These are phyloP conservation scores for Casuarina cunninghamiana DNA, from an alignment of 306 rosid species.

Conservation along the genomic window DNA sequence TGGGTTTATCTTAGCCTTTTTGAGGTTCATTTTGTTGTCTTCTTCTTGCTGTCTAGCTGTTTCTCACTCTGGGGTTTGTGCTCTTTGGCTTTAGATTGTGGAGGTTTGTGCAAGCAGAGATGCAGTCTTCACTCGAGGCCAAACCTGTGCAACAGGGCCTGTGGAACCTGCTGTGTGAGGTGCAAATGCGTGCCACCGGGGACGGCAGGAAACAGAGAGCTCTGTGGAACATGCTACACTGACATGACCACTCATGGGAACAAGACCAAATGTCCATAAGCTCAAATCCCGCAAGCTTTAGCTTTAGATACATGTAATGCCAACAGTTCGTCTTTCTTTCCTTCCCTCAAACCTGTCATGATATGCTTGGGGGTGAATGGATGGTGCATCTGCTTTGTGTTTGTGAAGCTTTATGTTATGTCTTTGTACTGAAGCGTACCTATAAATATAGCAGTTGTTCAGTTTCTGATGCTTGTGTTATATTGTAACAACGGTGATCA, in stretches of 20 bases:
- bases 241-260: conserved; percentile 66
- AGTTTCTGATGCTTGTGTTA: neutral
- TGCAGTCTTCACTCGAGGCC: conserved; percentile 58
- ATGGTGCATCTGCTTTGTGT: neutral
- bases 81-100: conserved; percentile 38
- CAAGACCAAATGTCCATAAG: conserved; percentile 53
- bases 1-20: neutral
- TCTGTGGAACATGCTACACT: conserved; percentile 66
- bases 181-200: conserved; percentile 82
- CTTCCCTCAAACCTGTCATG: no score
- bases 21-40: neutral
- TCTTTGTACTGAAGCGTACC: neutral
- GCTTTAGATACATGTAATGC: neutral
- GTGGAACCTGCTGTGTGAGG: conserved; percentile 62
- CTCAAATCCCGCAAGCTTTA: neutral
- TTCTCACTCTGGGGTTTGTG: neutral
- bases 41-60: no score
- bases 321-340: neutral
- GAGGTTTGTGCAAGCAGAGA: conserved; percentile 45
- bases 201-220: conserved; percentile 61
- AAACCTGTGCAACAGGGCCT: conserved; percentile 52
- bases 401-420: neutral
- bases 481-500: no score
- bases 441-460: neutral
- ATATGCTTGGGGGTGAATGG: neutral